Evolutionary conservation across 345 rosid genomes (phyloP).

Genomic region (Anastatica hierochuntica): DNA sequence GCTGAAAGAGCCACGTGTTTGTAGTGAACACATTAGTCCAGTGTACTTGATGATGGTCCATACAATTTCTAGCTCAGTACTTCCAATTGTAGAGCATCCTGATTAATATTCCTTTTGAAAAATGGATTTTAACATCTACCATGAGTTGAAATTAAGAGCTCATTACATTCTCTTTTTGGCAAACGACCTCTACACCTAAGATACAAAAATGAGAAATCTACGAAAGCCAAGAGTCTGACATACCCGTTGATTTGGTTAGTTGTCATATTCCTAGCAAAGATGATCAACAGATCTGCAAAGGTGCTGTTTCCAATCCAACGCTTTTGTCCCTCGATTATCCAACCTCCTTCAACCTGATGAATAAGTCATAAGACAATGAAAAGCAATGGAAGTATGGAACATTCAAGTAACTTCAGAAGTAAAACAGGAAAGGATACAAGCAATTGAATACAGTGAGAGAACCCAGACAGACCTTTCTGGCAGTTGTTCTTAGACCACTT

Average conservation of each 20-base stretch:
- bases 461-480: conserved; percentile 51
- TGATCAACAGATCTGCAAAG: conserved; percentile 78
- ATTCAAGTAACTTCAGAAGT: background rate
- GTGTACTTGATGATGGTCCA: background rate
- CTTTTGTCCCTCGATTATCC: conserved; percentile 85
- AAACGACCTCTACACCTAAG: conserved; percentile 10
- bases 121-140: background rate
- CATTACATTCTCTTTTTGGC: background rate
- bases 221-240: conserved; percentile 3
- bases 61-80: background rate
- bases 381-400: conserved; percentile 5
- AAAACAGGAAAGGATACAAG: conserved; percentile 1
- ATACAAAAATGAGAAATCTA: conserved; percentile 1
- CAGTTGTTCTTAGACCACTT: conserved; percentile 65
- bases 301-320: conserved; percentile 99
- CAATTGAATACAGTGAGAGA: conserved; percentile 4
- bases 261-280: conserved; percentile 69
- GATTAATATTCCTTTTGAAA: background rate
- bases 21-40: background rate
- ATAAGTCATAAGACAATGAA: background rate
- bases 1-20: conserved; percentile 5
- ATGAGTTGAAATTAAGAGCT: conserved; percentile 7
- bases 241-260: conserved; percentile 93
- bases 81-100: background rate
- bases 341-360: conserved; percentile 76